Evolutionary conservation across 2,329 filamentous ascomycete species (phyloP).

Genomic region (Pseudocercospora vitis): DNA sequence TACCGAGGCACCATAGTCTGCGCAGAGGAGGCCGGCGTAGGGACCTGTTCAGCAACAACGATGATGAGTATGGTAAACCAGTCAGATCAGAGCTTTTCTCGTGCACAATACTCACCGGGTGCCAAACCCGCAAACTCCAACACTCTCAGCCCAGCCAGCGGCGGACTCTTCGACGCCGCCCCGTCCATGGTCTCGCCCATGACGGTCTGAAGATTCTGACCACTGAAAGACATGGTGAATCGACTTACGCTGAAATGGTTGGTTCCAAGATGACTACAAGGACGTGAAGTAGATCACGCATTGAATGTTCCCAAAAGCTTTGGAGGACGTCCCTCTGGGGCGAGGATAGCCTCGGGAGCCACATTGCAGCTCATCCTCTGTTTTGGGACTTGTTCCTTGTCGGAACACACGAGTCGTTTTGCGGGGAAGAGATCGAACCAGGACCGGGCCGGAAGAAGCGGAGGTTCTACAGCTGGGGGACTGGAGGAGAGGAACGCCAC

Average conservation of each 20-base stretch:
- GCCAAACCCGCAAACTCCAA: conserved; percentile 66
- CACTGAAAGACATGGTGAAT: conserved; percentile 9
- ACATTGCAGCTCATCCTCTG: background rate
- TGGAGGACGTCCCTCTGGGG: background rate
- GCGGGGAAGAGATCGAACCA: background rate
- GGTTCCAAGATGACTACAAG: too few species aligned
- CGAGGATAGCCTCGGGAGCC: conserved; percentile 14
- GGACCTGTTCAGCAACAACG: conserved; percentile 58
- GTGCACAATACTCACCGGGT: too few species aligned
- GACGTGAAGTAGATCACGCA: too few species aligned
- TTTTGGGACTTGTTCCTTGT: conserved; percentile 3
- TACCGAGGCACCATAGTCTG: conserved; percentile 85
- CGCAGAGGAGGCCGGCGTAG: conserved; percentile 83
- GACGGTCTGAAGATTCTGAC: conserved; percentile 4
- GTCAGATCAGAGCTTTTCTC: conserved; percentile 21
- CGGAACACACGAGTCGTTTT: background rate
- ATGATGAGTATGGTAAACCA: background rate
- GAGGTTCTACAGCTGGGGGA: background rate
- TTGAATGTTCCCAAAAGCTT: background rate
- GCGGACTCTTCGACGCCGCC: conserved; percentile 39
- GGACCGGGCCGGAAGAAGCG: conserved; percentile 4
- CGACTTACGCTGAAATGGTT: background rate
- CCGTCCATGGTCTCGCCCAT: background rate
- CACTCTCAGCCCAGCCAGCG: conserved; percentile 60
- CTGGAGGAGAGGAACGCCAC: too few species aligned